These are phyloP conservation scores for Leccinum griseonigrum DNA, from an alignment of 1,284 basidiomycete genomes.

Conservation along the genomic window DNA sequence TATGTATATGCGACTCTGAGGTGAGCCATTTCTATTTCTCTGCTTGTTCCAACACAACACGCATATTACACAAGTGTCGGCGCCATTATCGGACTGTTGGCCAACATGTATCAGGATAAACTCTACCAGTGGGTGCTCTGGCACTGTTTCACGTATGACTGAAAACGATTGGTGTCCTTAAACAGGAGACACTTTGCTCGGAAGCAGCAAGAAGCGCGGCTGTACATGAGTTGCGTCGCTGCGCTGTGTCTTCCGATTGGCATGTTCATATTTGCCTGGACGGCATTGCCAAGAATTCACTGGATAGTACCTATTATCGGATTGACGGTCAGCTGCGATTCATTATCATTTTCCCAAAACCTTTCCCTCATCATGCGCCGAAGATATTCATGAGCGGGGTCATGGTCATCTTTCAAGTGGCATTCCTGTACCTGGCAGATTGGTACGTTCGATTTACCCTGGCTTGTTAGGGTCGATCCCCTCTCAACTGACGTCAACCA, in stretches of 20 bases:
- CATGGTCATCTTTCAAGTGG: conserved; percentile 59
- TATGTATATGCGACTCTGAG: conserved; percentile 57
- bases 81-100: conserved; percentile 51
- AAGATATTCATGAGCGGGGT: conserved; percentile 54
- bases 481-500: conserved; percentile 21
- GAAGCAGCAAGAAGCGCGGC: conserved; percentile 59
- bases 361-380: conserved; percentile 28
- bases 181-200: conserved; percentile 28
- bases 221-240: conserved; percentile 53
- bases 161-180: background rate
- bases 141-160: background rate
- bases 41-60: background rate
- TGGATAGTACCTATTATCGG: conserved; percentile 47
- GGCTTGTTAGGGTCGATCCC: background rate
- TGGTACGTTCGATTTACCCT: conserved; percentile 43
- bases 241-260: conserved; percentile 51
- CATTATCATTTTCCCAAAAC: background rate
- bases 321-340: conserved; percentile 33
- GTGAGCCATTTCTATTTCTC: conserved; percentile 45
- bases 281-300: conserved; percentile 25
- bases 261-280: conserved; percentile 52
- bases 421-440: conserved; percentile 72
- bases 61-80: conserved; percentile 51
- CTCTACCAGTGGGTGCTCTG: conserved; percentile 52
- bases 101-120: conserved; percentile 63